A percentile compares a stretch with the other conserved stretches of the same genome.
Evolutionary conservation across 2,329 filamentous ascomycete species (phyloP).

Genomic region (Curvularia sp.): DNA sequence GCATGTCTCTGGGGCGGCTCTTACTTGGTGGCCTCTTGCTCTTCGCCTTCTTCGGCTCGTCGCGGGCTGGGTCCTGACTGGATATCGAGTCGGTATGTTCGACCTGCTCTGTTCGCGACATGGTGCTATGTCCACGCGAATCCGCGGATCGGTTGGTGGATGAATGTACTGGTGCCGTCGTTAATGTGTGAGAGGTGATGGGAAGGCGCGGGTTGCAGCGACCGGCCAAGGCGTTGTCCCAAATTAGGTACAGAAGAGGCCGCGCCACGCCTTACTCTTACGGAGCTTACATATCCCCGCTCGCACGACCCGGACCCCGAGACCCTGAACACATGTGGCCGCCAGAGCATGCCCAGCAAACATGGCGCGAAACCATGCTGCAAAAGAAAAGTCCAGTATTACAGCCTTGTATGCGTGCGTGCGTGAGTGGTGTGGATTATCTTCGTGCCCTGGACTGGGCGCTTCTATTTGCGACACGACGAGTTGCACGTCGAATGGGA

Average conservation of each 20-base stretch:
- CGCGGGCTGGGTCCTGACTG: constrained; percentile 52
- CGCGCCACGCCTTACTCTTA: constrained; percentile 33
- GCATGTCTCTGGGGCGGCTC: constrained; percentile 36
- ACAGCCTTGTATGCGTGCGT: neutral
- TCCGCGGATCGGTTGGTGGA: constrained; percentile 36
- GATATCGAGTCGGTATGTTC: constrained; percentile 55
- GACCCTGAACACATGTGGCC: constrained; percentile 21
- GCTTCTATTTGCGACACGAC: neutral
- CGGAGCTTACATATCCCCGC: constrained; percentile 26
- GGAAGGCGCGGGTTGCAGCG: constrained; percentile 33
- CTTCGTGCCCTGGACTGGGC: neutral
- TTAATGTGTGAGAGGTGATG: constrained; percentile 16
- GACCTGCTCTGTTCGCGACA: constrained; percentile 57
- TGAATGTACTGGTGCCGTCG: constrained; percentile 15
- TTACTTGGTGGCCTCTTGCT: constrained; percentile 89
- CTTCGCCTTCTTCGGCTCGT: constrained; percentile 72
- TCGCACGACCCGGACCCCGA: constrained; percentile 14
- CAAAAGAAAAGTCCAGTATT: neutral
- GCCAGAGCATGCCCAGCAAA: neutral
- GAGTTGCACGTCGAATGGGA: neutral
- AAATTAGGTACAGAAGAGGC: constrained; percentile 34
- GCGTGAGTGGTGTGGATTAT: too few species aligned
- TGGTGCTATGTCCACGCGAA: constrained; percentile 43
- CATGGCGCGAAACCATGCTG: neutral
- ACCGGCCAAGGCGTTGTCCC: constrained; percentile 30